Conservation (phyloP, 371 early-diverging fungal species). For the Mortierella sp. region DNA sequence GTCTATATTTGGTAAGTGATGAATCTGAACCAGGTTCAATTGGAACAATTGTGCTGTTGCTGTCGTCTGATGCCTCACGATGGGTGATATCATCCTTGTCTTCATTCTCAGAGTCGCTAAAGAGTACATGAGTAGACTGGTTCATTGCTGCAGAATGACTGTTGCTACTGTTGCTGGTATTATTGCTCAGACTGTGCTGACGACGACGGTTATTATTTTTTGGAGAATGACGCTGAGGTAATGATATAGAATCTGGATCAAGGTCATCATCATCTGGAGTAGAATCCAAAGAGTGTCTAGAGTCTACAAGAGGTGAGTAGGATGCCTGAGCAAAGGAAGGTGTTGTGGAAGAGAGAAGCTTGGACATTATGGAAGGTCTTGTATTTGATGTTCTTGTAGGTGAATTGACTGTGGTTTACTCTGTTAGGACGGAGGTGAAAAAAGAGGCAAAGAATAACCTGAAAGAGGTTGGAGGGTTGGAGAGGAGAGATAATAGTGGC, state of each 20-base stretch:
- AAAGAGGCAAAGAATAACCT: neutral
- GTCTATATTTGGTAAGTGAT: conserved; percentile 21
- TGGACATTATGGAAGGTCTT: conserved; percentile 33
- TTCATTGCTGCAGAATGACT: too few species aligned
- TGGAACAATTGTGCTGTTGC: conserved; percentile 30
- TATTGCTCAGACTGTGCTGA: conserved; percentile 6
- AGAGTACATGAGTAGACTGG: conserved; percentile 8
- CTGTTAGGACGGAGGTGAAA: neutral
- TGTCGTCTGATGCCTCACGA: conserved; percentile 19
- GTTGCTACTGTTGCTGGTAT: neutral
- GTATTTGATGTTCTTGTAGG: neutral
- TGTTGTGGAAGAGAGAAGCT: conserved; percentile 38
- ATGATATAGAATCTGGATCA: conserved; percentile 37
- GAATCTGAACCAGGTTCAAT: conserved; percentile 20
- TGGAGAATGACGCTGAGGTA: neutral
- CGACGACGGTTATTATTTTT: neutral
- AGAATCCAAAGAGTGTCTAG: conserved; percentile 29
- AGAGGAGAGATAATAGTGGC: neutral
- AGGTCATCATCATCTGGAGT: conserved; percentile 39
- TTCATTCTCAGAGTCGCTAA: conserved; percentile 25
- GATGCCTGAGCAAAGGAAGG: conserved; percentile 46
- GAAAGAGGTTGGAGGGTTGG: neutral
- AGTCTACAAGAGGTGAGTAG: conserved; percentile 38
- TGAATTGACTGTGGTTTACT: neutral
- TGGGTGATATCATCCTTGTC: conserved; percentile 5